These are phyloP conservation scores for Phaffomyces opuntiae DNA, from an alignment of 805 yeast species.

Conservation along the genomic window DNA sequence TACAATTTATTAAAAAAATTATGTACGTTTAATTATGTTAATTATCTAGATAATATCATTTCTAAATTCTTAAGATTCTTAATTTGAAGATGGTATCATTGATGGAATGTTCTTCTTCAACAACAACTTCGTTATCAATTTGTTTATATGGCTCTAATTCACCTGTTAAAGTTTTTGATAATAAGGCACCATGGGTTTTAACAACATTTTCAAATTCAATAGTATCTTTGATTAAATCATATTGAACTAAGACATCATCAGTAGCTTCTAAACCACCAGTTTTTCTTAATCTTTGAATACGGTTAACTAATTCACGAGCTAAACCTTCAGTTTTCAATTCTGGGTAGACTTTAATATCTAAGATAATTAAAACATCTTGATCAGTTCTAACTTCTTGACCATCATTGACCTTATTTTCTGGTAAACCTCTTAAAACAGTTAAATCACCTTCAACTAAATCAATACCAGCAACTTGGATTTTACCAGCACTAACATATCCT, in stretches of 20 bases:
- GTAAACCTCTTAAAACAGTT: constrained; percentile 83
- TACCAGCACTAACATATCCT: constrained; percentile 61
- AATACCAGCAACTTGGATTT: constrained; percentile 82
- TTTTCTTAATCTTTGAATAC: constrained; percentile 96
- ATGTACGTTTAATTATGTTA: no score
- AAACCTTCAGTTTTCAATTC: constrained; percentile 90
- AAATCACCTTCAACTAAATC: constrained; percentile 82
- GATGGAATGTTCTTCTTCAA: constrained; percentile 81
- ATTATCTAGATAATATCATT: no score
- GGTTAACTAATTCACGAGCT: constrained; percentile 93
- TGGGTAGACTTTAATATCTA: constrained; percentile 82
- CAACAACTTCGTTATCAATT: constrained; percentile 48
- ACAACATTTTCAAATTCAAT: constrained; percentile 59
- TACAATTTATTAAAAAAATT: no score
- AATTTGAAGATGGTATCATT: constrained; percentile 75
- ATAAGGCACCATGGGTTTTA: constrained; percentile 54
- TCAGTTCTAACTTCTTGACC: constrained; percentile 88
- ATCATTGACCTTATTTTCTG: constrained; percentile 50
- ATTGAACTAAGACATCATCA: constrained; percentile 88
- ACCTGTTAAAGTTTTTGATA: constrained; percentile 72
- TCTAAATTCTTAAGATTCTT: constrained; percentile 64
- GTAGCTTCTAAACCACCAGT: constrained; percentile 92
- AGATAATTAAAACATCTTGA: constrained; percentile 79
- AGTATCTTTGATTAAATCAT: constrained; percentile 55
- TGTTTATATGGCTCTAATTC: constrained; percentile 36